Conservation (phyloP, 2,329 filamentous ascomycete genomes). For the Aspergillus costaricaensis region DNA sequence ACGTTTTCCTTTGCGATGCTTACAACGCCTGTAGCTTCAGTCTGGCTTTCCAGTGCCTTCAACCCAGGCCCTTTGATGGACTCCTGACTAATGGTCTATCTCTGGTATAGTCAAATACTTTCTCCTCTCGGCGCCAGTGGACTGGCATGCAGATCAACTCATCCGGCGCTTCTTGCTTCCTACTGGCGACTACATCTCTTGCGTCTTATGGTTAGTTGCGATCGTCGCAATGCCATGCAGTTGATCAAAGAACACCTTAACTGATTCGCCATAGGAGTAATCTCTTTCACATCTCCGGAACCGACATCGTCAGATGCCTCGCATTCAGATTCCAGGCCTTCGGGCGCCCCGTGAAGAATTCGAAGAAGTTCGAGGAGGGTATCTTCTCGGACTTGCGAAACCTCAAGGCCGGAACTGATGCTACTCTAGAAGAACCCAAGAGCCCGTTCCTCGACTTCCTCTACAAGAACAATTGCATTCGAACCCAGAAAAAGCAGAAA, state of each 20-base stretch:
- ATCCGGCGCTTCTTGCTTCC: constrained; percentile 93
- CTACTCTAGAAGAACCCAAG: constrained; percentile 97
- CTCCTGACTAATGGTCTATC: constrained; percentile 7
- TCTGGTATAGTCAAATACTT: constrained; percentile 89
- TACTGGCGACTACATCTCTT: constrained; percentile 98
- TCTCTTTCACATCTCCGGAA: constrained; percentile 98
- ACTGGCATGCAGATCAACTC: constrained; percentile 96
- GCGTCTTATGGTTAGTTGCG: constrained; percentile 76
- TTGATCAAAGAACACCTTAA: constrained; percentile 15
- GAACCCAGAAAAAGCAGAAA: constrained; percentile 99
- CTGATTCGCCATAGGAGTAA: constrained; percentile 69
- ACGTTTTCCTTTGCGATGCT: constrained; percentile 42
- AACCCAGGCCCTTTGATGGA: not conserved
- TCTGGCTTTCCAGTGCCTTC: not conserved
- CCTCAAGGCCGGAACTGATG: constrained; percentile 96
- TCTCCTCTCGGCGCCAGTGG: constrained; percentile 95
- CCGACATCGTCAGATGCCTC: constrained; percentile 96
- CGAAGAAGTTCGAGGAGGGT: constrained; percentile 99
- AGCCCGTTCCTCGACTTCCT: constrained; percentile 97
- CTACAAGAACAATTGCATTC: constrained; percentile 99
- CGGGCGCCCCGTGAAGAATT: constrained; percentile 97
- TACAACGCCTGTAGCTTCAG: not conserved
- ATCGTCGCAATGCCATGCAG: constrained; percentile 6
- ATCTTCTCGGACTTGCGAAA: constrained; percentile 99
- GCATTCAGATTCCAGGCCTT: constrained; percentile 99